Evolutionary conservation across 1,139 yeast genomes (phyloP), one percentile per base, ranked within the genome.

Genomic region (Candida sanyaensis): DNA sequence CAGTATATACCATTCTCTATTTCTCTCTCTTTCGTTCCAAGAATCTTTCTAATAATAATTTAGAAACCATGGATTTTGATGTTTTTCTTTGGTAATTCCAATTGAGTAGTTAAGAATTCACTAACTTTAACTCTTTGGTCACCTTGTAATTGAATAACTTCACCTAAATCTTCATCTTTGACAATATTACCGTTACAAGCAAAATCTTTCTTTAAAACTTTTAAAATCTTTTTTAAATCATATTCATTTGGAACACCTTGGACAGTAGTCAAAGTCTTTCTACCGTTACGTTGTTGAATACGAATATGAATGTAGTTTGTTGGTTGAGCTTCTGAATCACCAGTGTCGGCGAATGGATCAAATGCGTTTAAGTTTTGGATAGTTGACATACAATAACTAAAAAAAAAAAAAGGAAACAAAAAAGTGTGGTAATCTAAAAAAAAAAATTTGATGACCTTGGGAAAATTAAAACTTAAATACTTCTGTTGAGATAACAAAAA

Each of bases 311-410:
- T 89, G 77, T 91, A 90, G 78, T 89, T 91, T 55, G 96, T 86
- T 66, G 96, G 88, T 77, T 92, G 95, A 63, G 96, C 88, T 73
- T 92, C 97, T 77, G 95, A 96, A 84, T 93, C 98, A 81, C 97
- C 98, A 75, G 97, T 92, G 75, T 93, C 99, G 85, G 98, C 97
- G 86, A 93, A 93, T 60, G 99, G 99, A 78, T 93, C 96, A 82
- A 92, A 92, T 62, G 97, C 86, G 83, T 88, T 92, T 77, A 93
- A 84, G 84, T 92, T 92, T 81, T 92, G 96, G 84, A 92, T 89
- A 78, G 97, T 90, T 77, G 88, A 81, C 89, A 84, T 84, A 80
- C 46, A 54, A 56, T 49, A 40, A 43, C 29, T 40, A 49, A 45
- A 40, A 37, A 41, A 32, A 30, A 36, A n/a, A 36, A 12, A 6